phyloP scores from a whole-genome alignment of 1,284 basidiomycete species.

The Moesziomyces sp. region DNA sequence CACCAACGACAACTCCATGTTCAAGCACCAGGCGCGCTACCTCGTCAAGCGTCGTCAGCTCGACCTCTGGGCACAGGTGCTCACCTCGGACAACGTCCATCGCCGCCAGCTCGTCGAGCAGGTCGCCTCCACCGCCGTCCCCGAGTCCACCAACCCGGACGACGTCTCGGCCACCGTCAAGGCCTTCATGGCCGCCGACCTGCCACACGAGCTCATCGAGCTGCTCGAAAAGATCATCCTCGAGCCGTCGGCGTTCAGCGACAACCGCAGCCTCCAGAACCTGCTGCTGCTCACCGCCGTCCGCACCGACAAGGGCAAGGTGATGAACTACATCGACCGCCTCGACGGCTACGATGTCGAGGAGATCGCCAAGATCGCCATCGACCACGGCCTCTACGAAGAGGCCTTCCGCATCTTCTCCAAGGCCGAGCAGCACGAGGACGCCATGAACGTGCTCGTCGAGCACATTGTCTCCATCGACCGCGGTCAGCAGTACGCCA shows the following conservation, averaged over 20 bases:
- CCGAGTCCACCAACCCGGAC: slow-evolving; percentile 97
- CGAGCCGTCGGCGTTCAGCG: slow-evolving; percentile 95
- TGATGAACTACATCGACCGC: slow-evolving; percentile 98
- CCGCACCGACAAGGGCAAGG: slow-evolving; percentile 97
- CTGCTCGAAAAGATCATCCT: slow-evolving; percentile 98
- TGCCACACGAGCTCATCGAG: slow-evolving; percentile 97
- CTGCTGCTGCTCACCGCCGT: slow-evolving; percentile 94
- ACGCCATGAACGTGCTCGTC: slow-evolving; percentile 97
- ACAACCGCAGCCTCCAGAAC: slow-evolving; percentile 79
- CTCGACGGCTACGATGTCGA: slow-evolving; percentile 92
- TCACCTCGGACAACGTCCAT: slow-evolving; percentile 88
- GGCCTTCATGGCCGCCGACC: slow-evolving; percentile 95
- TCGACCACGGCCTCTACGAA: slow-evolving; percentile 93
- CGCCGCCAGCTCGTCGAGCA: slow-evolving; percentile 95
- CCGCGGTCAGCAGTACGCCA: slow-evolving; percentile 93
- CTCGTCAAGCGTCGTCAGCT: slow-evolving; percentile 94
- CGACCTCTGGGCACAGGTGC: slow-evolving; percentile 96
- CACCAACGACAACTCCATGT: slow-evolving; percentile 99
- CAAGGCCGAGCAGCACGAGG: slow-evolving; percentile 64
- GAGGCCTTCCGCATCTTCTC: slow-evolving; percentile 78
- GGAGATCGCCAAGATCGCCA: slow-evolving; percentile 97
- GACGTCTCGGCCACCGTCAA: slow-evolving; percentile 99
- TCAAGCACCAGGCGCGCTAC: slow-evolving; percentile 99
- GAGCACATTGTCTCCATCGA: slow-evolving; percentile 98
- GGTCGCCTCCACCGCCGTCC: slow-evolving; percentile 82